These are phyloP conservation scores for Vaccinium vitisidaea DNA, from an alignment of 148 eudicot species.

Conservation along the genomic window DNA sequence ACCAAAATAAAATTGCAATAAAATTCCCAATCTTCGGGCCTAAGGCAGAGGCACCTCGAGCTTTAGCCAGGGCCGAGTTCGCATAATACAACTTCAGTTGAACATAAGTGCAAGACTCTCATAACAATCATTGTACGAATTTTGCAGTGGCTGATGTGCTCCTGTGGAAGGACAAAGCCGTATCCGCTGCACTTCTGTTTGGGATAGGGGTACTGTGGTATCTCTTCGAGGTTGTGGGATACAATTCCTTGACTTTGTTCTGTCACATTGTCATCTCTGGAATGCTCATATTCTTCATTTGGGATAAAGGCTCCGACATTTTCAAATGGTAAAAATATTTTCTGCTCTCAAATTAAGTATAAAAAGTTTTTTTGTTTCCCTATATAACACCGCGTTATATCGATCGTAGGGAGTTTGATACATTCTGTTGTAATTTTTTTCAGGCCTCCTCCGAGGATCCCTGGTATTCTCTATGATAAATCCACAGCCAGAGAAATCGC, in stretches of 20 bases:
- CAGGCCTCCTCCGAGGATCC: conserved; percentile 40
- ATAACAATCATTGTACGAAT: not conserved
- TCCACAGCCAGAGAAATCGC: conserved; percentile 21
- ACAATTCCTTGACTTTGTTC: conserved; percentile 39
- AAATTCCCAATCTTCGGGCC: too few relatives aligned
- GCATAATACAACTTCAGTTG: not conserved
- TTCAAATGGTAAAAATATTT: conserved; percentile 31
- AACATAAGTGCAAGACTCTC: not conserved
- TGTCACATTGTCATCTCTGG: conserved; percentile 37
- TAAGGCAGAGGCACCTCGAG: too few relatives aligned
- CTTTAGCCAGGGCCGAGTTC: too few relatives aligned
- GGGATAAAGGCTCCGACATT: conserved; percentile 29
- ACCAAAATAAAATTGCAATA: too few relatives aligned
- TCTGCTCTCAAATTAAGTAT: not conserved
- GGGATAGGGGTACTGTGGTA: conserved; percentile 38
- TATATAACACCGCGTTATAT: not conserved
- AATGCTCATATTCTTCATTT: conserved; percentile 42
- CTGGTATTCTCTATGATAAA: conserved; percentile 19
- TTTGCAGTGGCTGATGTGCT: conserved; percentile 44
- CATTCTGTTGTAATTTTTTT: not conserved
- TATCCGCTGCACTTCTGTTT: conserved; percentile 34
- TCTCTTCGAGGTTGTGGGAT: conserved; percentile 44
- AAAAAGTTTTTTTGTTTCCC: not conserved
- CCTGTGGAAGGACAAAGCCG: conserved; percentile 41
- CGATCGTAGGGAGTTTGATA: not conserved